Evolutionary conservation across 2,329 filamentous ascomycete genomes (phyloP).

Genomic region (Colletotrichum sp.): DNA sequence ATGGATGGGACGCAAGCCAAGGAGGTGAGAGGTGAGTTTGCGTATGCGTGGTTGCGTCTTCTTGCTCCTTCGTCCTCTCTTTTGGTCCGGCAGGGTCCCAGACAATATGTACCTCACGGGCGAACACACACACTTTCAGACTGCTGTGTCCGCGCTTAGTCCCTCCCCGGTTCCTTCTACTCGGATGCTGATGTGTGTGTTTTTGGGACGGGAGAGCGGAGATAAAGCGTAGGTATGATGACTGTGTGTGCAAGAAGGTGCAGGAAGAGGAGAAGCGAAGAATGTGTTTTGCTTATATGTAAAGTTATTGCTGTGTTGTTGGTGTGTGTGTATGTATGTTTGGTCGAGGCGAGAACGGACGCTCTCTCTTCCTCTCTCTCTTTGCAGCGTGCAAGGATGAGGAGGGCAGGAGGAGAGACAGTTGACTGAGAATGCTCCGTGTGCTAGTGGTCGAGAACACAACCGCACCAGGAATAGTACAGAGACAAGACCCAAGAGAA

Average conservation of each 20-base stretch:
- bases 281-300: neutral
- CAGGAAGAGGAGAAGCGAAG: neutral
- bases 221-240: neutral
- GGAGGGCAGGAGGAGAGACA: neutral
- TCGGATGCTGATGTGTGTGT: neutral
- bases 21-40: neutral
- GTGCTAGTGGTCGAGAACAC: neutral
- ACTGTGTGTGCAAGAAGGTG: neutral
- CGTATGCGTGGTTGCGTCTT: slow-evolving; percentile 1
- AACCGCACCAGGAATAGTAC: neutral
- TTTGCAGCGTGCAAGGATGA: neutral
- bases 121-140: neutral
- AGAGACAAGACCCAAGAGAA: neutral
- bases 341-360: neutral
- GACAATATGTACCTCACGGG: slow-evolving; percentile 22
- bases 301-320: neutral
- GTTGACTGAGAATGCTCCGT: neutral
- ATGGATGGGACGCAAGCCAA: neutral
- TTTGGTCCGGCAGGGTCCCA: slow-evolving; percentile 6
- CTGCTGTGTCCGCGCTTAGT: neutral
- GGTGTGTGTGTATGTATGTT: neutral
- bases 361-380: neutral
- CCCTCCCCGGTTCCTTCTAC: neutral
- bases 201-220: neutral
- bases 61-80: neutral